Evolutionary conservation across 805 yeast genomes (phyloP).

Genomic region (Jamesozyma piceae): DNA sequence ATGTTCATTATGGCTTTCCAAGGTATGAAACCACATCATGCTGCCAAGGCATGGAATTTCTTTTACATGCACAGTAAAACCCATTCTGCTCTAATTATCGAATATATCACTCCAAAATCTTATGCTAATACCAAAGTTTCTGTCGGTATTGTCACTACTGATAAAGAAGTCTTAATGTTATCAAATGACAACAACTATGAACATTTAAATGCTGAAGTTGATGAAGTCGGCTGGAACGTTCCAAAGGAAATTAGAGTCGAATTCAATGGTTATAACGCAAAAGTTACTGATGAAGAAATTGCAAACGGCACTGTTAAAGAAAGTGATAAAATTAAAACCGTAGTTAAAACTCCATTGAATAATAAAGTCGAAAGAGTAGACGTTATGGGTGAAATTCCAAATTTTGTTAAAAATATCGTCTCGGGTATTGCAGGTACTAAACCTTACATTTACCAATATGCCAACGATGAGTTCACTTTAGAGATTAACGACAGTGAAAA

Average conservation of each 20-base stretch:
- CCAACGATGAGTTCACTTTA: slow-evolving; percentile 39
- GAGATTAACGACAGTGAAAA: slow-evolving; percentile 15
- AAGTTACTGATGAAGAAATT: slow-evolving; percentile 36
- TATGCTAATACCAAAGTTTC: slow-evolving; percentile 77
- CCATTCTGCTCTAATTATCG: slow-evolving; percentile 78
- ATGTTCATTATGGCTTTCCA: slow-evolving; percentile 96
- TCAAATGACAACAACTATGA: slow-evolving; percentile 56
- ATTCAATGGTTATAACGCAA: slow-evolving; percentile 41
- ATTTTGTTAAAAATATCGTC: slow-evolving; percentile 84
- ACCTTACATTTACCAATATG: slow-evolving; percentile 93
- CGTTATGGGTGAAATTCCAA: slow-evolving; percentile 95
- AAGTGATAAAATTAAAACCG: slow-evolving; percentile 36
- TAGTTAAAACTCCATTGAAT: slow-evolving; percentile 50
- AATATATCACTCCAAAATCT: slow-evolving; percentile 86
- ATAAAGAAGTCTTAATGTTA: slow-evolving; percentile 53
- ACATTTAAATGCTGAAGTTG: slow-evolving; percentile 48
- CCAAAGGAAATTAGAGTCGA: slow-evolving; percentile 62
- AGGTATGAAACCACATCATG: slow-evolving; percentile 99
- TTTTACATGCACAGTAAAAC: slow-evolving; percentile 74
- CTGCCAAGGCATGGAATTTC: slow-evolving; percentile 95
- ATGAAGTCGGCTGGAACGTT: slow-evolving; percentile 87
- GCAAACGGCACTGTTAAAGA: slow-evolving; percentile 18
- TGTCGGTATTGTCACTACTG: slow-evolving; percentile 62
- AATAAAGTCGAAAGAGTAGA: slow-evolving; percentile 81
- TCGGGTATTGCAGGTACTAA: slow-evolving; percentile 92